Percentiles rank a stretch among this genome's conserved stretches.
Evolutionary conservation across 2,329 filamentous ascomycete species (phyloP).

Genomic region (Botryosphaeria dothidea): DNA sequence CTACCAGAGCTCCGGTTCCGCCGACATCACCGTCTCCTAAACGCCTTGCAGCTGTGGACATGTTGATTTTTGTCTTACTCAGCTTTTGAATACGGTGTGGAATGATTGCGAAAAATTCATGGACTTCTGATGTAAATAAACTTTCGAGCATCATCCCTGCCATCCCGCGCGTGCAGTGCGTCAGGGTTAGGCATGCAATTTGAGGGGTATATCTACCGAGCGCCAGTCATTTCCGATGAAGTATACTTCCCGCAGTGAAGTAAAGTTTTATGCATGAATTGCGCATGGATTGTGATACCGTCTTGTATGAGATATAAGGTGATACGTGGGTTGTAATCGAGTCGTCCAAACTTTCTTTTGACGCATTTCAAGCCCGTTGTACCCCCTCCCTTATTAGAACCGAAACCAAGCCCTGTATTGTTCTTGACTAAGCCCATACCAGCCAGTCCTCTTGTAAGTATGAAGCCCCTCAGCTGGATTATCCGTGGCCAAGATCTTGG

Average conservation of each 20-base stretch:
- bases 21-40: constrained; percentile 47
- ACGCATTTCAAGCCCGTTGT: no score
- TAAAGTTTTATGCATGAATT: no score
- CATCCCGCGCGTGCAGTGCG: background rate
- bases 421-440: no score
- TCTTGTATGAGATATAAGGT: no score
- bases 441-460: no score
- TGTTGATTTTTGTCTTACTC: background rate
- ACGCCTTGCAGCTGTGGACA: background rate
- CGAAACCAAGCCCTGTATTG: no score
- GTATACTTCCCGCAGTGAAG: background rate
- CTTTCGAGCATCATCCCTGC: background rate
- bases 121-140: background rate
- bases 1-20: constrained; percentile 52
- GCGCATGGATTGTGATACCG: no score
- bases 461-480: no score
- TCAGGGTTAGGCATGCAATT: background rate
- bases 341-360: no score
- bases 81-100: background rate
- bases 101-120: background rate
- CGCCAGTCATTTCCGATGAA: background rate
- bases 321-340: no score
- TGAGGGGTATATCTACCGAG: background rate
- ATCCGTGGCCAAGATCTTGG: no score
- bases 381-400: no score